Evolutionary conservation across 768 basidiomycete species (phyloP), one percentile per base, ranked within the genome.

Genomic region (Termitomyces heimii): DNA sequence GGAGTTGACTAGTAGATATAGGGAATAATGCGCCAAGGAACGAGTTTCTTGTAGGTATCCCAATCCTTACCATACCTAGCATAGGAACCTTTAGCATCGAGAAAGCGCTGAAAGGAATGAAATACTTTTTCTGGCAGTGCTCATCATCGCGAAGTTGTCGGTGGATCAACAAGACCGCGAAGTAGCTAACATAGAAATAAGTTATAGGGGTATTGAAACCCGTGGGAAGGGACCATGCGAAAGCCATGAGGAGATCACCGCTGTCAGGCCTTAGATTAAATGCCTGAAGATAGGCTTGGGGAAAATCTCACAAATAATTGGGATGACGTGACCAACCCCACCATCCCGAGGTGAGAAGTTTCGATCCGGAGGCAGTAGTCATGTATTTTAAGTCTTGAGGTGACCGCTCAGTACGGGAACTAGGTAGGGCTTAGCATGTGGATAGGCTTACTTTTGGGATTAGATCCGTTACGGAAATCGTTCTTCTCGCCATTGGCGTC

Each of bases 291-390:
- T 22, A 32, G 16, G 34, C 31, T 40, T 24, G 31, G 8, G 28
- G 40, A 20, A 37, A 56, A 48, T 71, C 83, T 55, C 61, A 88
- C 88, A 92, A 67, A 71, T 95, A 95, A 65, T 95, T 94, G 1
- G 97, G 97, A 71, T 99, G 97, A 40, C 92, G 82, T 0, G 90
- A 95, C 50, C 81, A 72, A 9, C 95, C 96, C 97, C 97, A 99
- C 97, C 97, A 98, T 7, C 97, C 97, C 4, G 91, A 92, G 29
- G 86, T 96, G 28, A 99, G 80, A 34, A 99, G 79, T 70, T 93
- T 97, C 3, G 92, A 87, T 14, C 97, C 97, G 18, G 84, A 82
- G 61, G 85, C 81, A 2, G 97, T 98, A 42, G 58, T 55, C 37
- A 64, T 56, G 35, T 55, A 63, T 40, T 56, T 50, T 16, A 68